Base-by-base conservation (phyloP, 208 protist genomes). In the Leishmania lainsoni region DNA sequence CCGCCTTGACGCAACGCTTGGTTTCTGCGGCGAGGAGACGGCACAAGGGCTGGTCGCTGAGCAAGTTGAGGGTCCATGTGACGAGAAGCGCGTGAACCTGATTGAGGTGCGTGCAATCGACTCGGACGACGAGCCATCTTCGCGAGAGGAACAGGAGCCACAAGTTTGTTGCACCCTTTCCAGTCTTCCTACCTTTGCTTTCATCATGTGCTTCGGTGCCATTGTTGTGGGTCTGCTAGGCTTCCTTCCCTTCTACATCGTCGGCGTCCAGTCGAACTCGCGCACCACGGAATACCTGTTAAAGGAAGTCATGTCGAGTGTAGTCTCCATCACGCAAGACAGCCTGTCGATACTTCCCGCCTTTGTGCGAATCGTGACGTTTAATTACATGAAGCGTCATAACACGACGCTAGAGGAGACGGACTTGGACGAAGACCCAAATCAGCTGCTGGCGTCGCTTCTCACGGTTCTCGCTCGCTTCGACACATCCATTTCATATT, bases 241-340 rank as follows among this genome's bases (percentile, higher is more conserved):
- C 17, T 93, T 93, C 80, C 80, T 91, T 8, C 90, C 90, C 51
- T 89, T 91, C 70, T 93, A 90, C 86, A 86, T 93, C 56, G 76
- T 90, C 42, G 81, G 87, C 76, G 81, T 90, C 74, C 48, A 63
- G 17, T 86, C 81, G 35, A 91, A 90, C 79, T 75, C 75, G 16
- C 75, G 68, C 51, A 89, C 88, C 6, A 93, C 85, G 0, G 83
- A 81, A 26, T 84, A 85, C 77, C 72, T 93, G 39, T 85, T 89
- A 68, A 80, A 78, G n/a, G 86, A 91, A 65, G 83, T 88, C 5
- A 87, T 91, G 69, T 86, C 81, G 66, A 84, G 89, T 66, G 91
- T 91, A 22, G 79, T 85, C 32, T 81, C 88, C 65, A 86, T 90
- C 65, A 86, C 88, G 58, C 83, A 91, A 54, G 90, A 83, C 71